A percentile compares a stretch with the other conserved stretches of the same genome.
phyloP scores from a whole-genome alignment of 2,329 filamentous ascomycete genomes.

The Colletotrichum acutatum region DNA sequence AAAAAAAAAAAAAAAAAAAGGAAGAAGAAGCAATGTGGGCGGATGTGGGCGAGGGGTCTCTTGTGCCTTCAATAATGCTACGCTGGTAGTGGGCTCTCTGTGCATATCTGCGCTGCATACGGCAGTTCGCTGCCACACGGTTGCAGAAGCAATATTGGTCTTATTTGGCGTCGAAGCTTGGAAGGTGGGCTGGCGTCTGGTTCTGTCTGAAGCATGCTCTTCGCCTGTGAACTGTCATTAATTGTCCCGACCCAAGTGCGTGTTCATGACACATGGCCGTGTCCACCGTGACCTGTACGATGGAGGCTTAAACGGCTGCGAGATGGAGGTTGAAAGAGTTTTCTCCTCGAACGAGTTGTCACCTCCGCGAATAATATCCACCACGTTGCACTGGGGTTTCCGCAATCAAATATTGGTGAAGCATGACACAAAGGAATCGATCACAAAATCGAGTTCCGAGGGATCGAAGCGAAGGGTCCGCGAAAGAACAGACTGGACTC shows the following conservation, averaged over 20 bases:
- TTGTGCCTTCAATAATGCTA: constrained; percentile 26
- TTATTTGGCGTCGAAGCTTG: constrained; percentile 1
- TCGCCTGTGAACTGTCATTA: neutral
- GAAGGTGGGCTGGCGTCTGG: neutral
- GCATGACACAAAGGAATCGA: neutral
- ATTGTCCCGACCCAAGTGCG: neutral
- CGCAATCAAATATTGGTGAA: neutral
- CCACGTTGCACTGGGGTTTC: neutral
- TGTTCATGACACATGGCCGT: constrained; percentile 11
- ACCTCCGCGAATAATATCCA: neutral
- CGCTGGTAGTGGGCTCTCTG: constrained; percentile 13
- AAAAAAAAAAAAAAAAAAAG: neutral
- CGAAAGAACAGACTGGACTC: constrained; percentile 19
- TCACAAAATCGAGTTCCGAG: neutral
- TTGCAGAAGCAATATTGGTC: constrained; percentile 5
- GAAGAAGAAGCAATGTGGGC: constrained; percentile 20
- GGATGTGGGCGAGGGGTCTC: neutral
- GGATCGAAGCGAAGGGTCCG: constrained; percentile 3
- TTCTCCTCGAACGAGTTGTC: neutral
- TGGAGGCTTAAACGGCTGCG: constrained; percentile 18
- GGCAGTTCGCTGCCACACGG: constrained; percentile 12
- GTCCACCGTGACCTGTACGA: constrained; percentile 8
- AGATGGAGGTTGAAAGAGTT: constrained; percentile 5
- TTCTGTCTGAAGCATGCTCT: neutral
- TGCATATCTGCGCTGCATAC: constrained; percentile 25